phyloP scores from a whole-genome alignment of 164 flowering plant genomes.

The Tetracentron sinense region DNA sequence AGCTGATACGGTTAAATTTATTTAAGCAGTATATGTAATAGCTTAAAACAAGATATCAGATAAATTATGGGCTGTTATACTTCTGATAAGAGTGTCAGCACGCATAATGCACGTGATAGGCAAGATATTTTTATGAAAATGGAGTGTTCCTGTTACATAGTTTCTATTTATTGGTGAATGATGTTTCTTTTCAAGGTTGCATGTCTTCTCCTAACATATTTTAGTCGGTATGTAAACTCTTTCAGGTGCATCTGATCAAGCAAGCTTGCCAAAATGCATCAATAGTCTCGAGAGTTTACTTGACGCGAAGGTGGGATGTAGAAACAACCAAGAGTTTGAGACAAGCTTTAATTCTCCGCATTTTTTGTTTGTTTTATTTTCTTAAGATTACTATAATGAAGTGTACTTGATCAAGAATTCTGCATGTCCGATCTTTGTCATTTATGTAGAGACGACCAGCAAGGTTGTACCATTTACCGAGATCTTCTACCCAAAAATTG shows the following conservation, averaged over 20 bases:
- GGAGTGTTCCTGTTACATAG: too few species aligned
- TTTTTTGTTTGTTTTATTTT: not conserved
- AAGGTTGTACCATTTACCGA: too few species aligned
- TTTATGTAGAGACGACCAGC: too few species aligned
- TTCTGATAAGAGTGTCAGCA: too few species aligned
- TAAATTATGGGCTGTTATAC: too few species aligned
- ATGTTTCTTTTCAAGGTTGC: not conserved
- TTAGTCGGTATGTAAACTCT: constrained; percentile 6
- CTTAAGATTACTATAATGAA: not conserved
- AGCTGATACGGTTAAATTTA: too few species aligned
- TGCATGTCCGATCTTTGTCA: not conserved
- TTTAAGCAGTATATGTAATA: too few species aligned
- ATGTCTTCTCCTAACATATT: not conserved
- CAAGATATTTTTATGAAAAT: too few species aligned
- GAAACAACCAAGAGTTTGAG: not conserved
- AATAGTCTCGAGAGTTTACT: constrained; percentile 80
- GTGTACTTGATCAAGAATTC: not conserved
- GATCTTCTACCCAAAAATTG: too few species aligned
- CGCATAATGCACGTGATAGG: too few species aligned
- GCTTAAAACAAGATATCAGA: too few species aligned
- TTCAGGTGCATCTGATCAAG: constrained; percentile 63
- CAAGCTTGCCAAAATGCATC: constrained; percentile 52
- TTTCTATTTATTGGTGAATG: not conserved
- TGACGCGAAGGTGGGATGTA: constrained; percentile 71
- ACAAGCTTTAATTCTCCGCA: not conserved